A percentile compares a stretch with the other conserved stretches of the same genome.
Evolutionary conservation across 2,329 filamentous ascomycete genomes (phyloP).

Genomic region (Colletotrichum acutatum): DNA sequence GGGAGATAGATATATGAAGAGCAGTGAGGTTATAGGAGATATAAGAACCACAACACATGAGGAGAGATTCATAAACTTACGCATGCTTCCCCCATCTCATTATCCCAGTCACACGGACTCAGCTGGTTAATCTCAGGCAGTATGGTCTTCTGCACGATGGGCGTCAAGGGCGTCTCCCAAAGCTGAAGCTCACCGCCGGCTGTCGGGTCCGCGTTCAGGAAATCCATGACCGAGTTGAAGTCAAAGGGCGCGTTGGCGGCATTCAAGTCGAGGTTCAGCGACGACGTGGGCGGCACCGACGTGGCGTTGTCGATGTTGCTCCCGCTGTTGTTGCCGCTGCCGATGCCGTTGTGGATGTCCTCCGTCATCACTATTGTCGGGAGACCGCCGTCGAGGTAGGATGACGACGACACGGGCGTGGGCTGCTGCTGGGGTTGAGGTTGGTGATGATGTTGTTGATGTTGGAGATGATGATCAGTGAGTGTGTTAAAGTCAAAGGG

Average conservation of each 20-base stretch:
- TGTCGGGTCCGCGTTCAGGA: conserved; percentile 25
- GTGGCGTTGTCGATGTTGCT: neutral
- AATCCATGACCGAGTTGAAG: conserved; percentile 36
- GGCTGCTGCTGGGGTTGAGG: conserved; percentile 11
- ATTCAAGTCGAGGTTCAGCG: conserved; percentile 28
- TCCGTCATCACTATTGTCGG: conserved; percentile 14
- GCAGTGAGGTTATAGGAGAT: neutral
- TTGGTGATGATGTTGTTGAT: conserved; percentile 1
- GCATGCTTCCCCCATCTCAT: conserved; percentile 8
- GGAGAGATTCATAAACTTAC: conserved; percentile 5
- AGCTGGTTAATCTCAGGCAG: conserved; percentile 8
- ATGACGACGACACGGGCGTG: neutral
- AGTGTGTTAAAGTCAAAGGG: conserved; percentile 30
- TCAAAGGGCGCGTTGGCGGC: conserved; percentile 46
- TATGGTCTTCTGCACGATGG: conserved; percentile 7
- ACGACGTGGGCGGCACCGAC: conserved; percentile 39
- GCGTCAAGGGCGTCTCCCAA: conserved; percentile 31
- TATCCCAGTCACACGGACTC: conserved; percentile 1
- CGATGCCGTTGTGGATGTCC: neutral
- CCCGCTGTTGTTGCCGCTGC: neutral
- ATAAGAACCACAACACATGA: neutral
- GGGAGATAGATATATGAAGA: neutral
- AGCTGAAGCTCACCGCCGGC: conserved; percentile 29
- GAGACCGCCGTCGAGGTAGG: conserved; percentile 2
- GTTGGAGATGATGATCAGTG: neutral